These are phyloP conservation scores for Sporothrix humicola DNA, from an alignment of 2,329 filamentous ascomycete genomes.

Conservation along the genomic window DNA sequence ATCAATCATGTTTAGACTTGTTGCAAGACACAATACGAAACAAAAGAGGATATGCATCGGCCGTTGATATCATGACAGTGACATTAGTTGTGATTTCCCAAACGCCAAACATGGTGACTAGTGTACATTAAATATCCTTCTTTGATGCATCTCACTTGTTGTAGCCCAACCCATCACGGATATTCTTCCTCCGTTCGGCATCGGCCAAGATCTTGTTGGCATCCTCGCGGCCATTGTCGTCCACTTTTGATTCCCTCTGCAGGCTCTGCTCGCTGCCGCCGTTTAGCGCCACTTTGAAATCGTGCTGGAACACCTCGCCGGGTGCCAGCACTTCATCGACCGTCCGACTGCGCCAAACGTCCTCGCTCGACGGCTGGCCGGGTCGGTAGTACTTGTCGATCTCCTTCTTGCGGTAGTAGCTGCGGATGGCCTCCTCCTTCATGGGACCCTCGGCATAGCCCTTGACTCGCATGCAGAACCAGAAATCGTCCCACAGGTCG, in stretches of 20 bases:
- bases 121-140: neutral
- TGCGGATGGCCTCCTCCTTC: conserved; percentile 66
- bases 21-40: neutral
- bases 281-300: conserved; percentile 38
- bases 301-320: conserved; percentile 52
- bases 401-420: conserved; percentile 71
- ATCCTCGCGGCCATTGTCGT: conserved; percentile 51
- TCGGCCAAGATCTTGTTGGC: conserved; percentile 51
- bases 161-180: conserved; percentile 46
- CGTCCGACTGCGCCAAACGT: conserved; percentile 79
- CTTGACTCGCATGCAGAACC: conserved; percentile 93
- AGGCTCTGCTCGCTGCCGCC: conserved; percentile 38
- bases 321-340: conserved; percentile 60
- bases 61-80: neutral
- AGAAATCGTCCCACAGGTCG: conserved; percentile 91
- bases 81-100: neutral
- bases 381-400: conserved; percentile 69
- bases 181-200: conserved; percentile 46
- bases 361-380: conserved; percentile 76
- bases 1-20: too few relatives aligned
- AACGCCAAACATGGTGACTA: neutral
- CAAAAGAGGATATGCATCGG: neutral
- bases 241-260: conserved; percentile 29
- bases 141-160: conserved; percentile 33
- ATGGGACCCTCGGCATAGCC: conserved; percentile 60